phyloP scores from a whole-genome alignment of 192 early-diverging fungal species.

The Mortierella hygrophila region DNA sequence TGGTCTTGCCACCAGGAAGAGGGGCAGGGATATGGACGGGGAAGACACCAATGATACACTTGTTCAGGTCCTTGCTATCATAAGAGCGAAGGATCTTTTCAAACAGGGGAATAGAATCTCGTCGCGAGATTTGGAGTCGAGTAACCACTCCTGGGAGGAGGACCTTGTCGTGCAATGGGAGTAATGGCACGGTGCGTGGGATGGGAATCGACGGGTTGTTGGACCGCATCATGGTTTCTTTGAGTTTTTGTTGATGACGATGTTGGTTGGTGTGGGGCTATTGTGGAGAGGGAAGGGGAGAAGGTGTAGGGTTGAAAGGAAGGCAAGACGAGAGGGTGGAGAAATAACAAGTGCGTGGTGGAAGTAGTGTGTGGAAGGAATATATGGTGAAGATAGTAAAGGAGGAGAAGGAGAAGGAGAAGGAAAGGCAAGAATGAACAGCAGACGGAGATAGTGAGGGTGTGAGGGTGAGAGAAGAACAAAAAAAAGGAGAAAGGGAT shows the following conservation, averaged over 20 bases:
- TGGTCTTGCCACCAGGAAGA: neutral
- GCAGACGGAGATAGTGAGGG: no score
- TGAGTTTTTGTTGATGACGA: neutral
- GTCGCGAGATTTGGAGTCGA: conserved; percentile 68
- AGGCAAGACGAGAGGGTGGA: no score
- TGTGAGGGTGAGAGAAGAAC: neutral
- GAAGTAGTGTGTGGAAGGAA: no score
- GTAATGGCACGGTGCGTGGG: conserved; percentile 61
- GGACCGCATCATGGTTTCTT: conserved; percentile 15
- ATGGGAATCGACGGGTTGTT: conserved; percentile 42
- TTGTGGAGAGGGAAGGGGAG: neutral
- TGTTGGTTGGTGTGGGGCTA: neutral
- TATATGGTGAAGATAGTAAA: no score
- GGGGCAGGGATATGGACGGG: conserved; percentile 18
- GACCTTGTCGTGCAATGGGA: conserved; percentile 68
- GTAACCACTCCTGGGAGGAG: conserved; percentile 75
- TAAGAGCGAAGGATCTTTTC: conserved; percentile 56
- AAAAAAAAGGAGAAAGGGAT: neutral
- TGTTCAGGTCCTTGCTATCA: conserved; percentile 55
- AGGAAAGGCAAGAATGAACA: no score
- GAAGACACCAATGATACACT: conserved; percentile 61
- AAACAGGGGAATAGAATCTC: conserved; percentile 67
- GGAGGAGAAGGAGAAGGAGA: no score
- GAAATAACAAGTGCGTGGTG: no score
- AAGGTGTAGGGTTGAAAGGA: neutral